Conservation (phyloP, 441 rosid genomes). For the Melastoma candidum region DNA sequence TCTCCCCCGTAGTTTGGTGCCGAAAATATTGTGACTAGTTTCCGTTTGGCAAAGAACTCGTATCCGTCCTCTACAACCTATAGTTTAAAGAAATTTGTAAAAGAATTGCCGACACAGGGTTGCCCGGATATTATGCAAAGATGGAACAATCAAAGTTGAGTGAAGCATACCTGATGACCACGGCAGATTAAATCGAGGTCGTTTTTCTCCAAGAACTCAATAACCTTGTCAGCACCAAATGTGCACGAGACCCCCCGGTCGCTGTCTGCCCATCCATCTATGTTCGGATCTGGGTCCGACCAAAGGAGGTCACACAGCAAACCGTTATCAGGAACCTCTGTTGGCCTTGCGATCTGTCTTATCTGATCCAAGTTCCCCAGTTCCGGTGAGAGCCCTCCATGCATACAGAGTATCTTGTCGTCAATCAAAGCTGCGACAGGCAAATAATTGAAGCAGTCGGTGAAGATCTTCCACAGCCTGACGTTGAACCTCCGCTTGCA, state of each 20-base stretch:
- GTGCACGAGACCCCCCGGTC: conserved; percentile 11
- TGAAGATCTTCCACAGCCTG: conserved; percentile 14
- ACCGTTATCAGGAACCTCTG: conserved; percentile 9
- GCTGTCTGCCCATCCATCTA: conserved; percentile 4
- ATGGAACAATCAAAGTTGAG: background rate
- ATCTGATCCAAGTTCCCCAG: conserved; percentile 10
- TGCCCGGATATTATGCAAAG: background rate
- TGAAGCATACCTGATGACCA: conserved; percentile 12
- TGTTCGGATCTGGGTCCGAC: conserved; percentile 12
- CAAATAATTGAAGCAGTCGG: conserved; percentile 15
- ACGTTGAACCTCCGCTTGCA: conserved; percentile 18
- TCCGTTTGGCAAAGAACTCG: conserved; percentile 19
- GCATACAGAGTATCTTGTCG: conserved; percentile 15
- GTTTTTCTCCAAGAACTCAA: conserved; percentile 13
- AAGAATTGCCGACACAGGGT: background rate
- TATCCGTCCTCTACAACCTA: conserved; percentile 21
- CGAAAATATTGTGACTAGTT: conserved; percentile 18
- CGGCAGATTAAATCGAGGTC: conserved; percentile 17
- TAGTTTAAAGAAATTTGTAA: background rate
- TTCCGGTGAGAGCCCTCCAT: conserved; percentile 15
- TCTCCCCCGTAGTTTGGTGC: conserved; percentile 22
- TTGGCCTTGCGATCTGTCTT: conserved; percentile 12
- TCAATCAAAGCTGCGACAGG: conserved; percentile 11
- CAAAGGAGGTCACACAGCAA: conserved; percentile 15
- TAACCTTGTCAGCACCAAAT: conserved; percentile 16